Evolutionary conservation across 176 grass and related monocot genomes (phyloP).

Genomic region (Saccharum spontaneum): DNA sequence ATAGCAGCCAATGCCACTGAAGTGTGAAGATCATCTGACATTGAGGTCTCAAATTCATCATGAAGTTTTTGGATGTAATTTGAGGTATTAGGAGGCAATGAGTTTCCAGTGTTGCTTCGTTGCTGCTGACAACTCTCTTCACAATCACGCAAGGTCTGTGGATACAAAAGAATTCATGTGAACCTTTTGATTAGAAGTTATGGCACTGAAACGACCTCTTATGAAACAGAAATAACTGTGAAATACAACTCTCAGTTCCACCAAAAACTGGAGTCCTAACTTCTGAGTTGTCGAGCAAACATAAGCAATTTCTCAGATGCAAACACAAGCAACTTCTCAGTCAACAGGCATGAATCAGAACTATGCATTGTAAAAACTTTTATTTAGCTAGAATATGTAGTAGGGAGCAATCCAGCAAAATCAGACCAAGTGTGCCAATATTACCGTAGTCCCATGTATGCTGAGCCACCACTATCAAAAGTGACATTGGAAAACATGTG

Average conservation of each 20-base stretch:
- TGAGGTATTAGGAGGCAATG: slow-evolving; percentile 55
- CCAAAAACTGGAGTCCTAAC: not conserved
- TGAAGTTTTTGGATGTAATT: slow-evolving; percentile 66
- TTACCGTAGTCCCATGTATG: not conserved
- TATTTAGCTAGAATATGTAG: slow-evolving; percentile 14
- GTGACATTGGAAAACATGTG: not conserved
- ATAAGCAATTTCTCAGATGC: not conserved
- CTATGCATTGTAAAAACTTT: not conserved
- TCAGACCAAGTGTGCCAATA: not conserved
- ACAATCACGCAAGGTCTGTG: slow-evolving; percentile 73
- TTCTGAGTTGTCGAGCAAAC: not conserved
- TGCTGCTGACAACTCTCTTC: slow-evolving; percentile 56
- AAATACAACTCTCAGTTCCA: not conserved
- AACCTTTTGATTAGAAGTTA: slow-evolving; percentile 1
- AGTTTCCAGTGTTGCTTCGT: slow-evolving; percentile 27
- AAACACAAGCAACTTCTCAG: not conserved
- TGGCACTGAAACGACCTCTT: not conserved
- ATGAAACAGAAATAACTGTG: not conserved
- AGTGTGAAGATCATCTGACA: slow-evolving; percentile 93
- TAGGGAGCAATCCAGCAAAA: not conserved
- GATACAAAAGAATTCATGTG: slow-evolving; percentile 24
- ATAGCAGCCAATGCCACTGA: slow-evolving; percentile 68
- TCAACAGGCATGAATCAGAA: slow-evolving; percentile 26
- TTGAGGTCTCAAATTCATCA: slow-evolving; percentile 65
- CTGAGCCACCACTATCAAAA: not conserved